phyloP scores from a whole-genome alignment of 495 filamentous ascomycete species.

The Pyrenopolyporus hunteri region DNA sequence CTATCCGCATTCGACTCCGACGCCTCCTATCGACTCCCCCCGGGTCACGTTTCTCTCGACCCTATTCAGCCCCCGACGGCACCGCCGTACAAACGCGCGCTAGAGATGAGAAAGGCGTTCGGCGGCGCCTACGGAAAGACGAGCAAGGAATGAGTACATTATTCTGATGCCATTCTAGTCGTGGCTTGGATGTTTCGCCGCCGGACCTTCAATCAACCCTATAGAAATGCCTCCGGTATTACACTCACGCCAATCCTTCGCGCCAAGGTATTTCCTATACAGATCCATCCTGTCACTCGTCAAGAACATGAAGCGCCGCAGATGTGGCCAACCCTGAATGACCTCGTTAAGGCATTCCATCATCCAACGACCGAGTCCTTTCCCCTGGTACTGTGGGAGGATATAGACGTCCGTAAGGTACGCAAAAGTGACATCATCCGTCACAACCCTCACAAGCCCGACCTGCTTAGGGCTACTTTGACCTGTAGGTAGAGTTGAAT shows the following conservation, averaged over 20 bases:
- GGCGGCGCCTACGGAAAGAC: slow-evolving; percentile 87
- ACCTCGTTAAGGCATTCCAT: slow-evolving; percentile 63
- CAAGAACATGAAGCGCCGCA: slow-evolving; percentile 62
- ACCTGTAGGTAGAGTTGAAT: slow-evolving; percentile 15
- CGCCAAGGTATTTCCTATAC: slow-evolving; percentile 57
- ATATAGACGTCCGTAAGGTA: slow-evolving; percentile 76
- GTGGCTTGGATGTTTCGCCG: slow-evolving; percentile 15
- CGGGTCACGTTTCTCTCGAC: slow-evolving; percentile 76
- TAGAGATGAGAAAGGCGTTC: slow-evolving; percentile 78
- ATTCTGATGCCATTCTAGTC: background rate
- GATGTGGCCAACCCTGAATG: slow-evolving; percentile 58
- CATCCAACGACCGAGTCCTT: slow-evolving; percentile 69
- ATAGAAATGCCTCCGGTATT: slow-evolving; percentile 31
- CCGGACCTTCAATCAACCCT: slow-evolving; percentile 36
- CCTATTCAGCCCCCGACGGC: slow-evolving; percentile 97
- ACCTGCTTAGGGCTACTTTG: slow-evolving; percentile 42
- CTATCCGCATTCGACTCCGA: slow-evolving; percentile 94
- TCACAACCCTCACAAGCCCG: slow-evolving; percentile 68
- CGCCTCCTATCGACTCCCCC: slow-evolving; percentile 85
- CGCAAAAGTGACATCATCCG: slow-evolving; percentile 68
- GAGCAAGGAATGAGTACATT: slow-evolving; percentile 28
- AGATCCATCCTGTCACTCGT: slow-evolving; percentile 49
- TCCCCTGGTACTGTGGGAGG: slow-evolving; percentile 57
- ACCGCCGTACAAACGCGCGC: slow-evolving; percentile 87
- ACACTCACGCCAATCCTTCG: slow-evolving; percentile 48